Evolutionary conservation across 2,329 filamentous ascomycete species (phyloP), one percentile per base, ranked within the genome.

Genomic region (Geosmithia flava): DNA sequence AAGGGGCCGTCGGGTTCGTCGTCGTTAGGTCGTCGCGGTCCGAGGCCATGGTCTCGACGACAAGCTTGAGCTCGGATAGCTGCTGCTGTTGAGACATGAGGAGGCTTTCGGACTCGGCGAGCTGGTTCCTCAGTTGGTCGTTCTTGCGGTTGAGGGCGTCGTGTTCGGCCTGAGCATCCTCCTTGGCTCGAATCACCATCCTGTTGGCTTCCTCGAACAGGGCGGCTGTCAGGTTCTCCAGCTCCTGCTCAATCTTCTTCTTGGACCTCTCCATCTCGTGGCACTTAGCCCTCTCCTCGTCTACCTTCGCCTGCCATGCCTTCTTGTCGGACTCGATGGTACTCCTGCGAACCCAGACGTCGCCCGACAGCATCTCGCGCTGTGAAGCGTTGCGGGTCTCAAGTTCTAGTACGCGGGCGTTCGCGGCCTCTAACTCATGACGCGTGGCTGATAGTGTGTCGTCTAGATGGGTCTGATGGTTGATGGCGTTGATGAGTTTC

Each of bases 201-300:
- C 85, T 90, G 68, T 98, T 97, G 46, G 93, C 93, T 70, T 98
- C 91, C 61, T 97, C 89, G 53, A 98, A 98, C n/a, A 98, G 75
- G 27, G 88, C 89, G 1, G 88, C 82, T 0, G 93, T 97, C 53
- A 98, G 67, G 47, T 81, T 87, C 67, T 97, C 93, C 44, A 98
- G 70, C 65, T 98, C 93, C 55, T 85, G 82, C 63, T 98, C 93
- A 29, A 96, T 95, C 53, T 82, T 82, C 64, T 85, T 87, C 71
- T 93, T 95, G 49, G 87, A 86, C 62, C 79, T 81, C 59, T 90
- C 85, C 11, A 77, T 77, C 44, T 81, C 76, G 7, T 71, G 63
- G n/a, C 83, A 77, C 54, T 78, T 72, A 45, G 69, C 74, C 56
- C 73, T 80, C 62, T 91, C 86, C 50, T 85, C 82, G 16, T 72